These are phyloP conservation scores for Calonectria pseudoreteaudii DNA, from an alignment of 2,329 filamentous ascomycete species.

Conservation along the genomic window DNA sequence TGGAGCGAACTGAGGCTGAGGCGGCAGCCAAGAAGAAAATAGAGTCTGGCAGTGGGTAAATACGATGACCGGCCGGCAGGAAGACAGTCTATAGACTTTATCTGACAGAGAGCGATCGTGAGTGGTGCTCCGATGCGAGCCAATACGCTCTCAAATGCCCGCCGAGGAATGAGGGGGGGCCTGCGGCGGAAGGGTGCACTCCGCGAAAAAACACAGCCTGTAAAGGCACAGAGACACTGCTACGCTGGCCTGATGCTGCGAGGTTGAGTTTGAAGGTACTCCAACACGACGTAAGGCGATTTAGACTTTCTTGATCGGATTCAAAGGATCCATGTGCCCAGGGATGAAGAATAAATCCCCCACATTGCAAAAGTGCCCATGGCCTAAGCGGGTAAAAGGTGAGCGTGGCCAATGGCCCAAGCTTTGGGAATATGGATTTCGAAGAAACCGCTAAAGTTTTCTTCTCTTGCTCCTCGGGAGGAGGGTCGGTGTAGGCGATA, in stretches of 20 bases:
- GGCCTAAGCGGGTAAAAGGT: not conserved
- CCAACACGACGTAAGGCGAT: constrained; percentile 21
- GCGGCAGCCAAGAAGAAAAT: not conserved
- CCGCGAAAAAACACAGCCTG: not conserved
- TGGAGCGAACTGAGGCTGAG: constrained; percentile 1
- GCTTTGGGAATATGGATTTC: not conserved
- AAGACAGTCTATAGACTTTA: not conserved
- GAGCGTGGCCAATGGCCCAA: not conserved
- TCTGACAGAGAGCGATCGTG: not conserved
- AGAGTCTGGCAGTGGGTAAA: not conserved
- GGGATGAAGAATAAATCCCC: constrained; percentile 4
- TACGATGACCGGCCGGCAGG: not conserved
- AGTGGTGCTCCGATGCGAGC: not conserved
- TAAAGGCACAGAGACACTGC: not conserved
- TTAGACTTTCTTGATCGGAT: constrained; percentile 20
- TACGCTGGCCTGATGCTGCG: not conserved
- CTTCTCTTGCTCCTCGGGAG: not conserved
- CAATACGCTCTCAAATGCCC: not conserved
- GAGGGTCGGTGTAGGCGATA: not conserved
- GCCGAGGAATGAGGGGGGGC: not conserved
- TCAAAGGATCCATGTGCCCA: constrained; percentile 10
- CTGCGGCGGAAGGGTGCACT: not conserved
- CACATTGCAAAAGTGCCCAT: constrained; percentile 13
- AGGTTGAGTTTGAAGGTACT: constrained; percentile 9
- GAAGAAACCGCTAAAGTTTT: not conserved